Evolutionary conservation across 164 flowering plant species (phyloP), one percentile per base, ranked within the genome.

Genomic region (Tetracentron sinense): DNA sequence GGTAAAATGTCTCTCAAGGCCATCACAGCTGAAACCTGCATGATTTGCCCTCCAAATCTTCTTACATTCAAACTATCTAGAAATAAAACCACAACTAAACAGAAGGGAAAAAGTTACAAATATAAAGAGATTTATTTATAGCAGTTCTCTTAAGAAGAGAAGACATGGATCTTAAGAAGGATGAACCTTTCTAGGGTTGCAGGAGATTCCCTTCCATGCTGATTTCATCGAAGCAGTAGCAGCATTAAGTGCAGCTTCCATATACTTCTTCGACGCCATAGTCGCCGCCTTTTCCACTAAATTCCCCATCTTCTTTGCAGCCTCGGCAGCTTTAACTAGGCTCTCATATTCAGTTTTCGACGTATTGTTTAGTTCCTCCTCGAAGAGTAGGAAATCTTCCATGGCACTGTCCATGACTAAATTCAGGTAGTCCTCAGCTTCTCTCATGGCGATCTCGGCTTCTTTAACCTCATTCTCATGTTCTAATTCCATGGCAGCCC

Each of bases 181-280:
- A 75, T 90, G 95, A 73, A 88, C 84, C 75, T 85, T 88, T 6
- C 68, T 75, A 30, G 81, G 56, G 16, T 56, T 50, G 2, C 75
- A 62, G 47, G 85, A 70, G 30, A 83, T 7, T 2, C 83, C 85
- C 58, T 84, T 87, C 70, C 78, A 75, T 6, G 93, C 89, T 4
- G 89, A 73, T 72, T 73, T 86, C 90, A 86, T 83, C 19, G 95
- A 80, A 46, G 87, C 77, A 30, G 82, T 69, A 12, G 96, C 97
- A 0, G 96, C 77, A 26, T 42, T 64, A 20, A 87, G 57, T 0
- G 97, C 89, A 22, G 91, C 88, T 59, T 83, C 95, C 6, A 88
- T 64, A 56, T 89, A 89, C 78, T 76, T 83, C 61, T 83, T 81
- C 0, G 97, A 70, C 25, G 88, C 92, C 17, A 69, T 23, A 6